Base-by-base conservation (phyloP, 1,139 yeast species). In the Geotrichum australiense region DNA sequence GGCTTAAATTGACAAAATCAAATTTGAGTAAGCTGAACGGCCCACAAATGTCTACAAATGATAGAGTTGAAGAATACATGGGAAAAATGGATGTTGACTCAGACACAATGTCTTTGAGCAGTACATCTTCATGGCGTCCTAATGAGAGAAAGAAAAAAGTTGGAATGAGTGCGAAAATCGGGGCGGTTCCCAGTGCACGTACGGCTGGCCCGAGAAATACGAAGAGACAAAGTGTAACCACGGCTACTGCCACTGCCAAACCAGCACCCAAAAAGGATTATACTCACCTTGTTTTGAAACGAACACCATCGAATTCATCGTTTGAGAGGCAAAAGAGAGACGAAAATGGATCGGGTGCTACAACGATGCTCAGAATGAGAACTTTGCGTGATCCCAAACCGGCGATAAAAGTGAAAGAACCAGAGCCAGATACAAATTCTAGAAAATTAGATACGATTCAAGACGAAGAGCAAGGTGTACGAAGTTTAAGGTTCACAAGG, bases 1-100 rank as follows among this genome's bases (percentile, higher is more conserved):
- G 39, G 20, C 19, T 46, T 40, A 6, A 50, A 49, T 27, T 54
- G 52, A 29, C 52, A 53, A 20, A 64, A 58, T 38, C 51, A 49
- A 1, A 51, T 54, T 5, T 54, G 59, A n/a, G n/a, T n/a, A n/a
- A n/a, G n/a, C n/a, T n/a, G n/a, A n/a, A n/a, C n/a, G n/a, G n/a
- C n/a, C n/a, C n/a, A n/a, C n/a, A n/a, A n/a, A n/a, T n/a, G n/a
- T n/a, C n/a, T n/a, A n/a, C n/a, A n/a, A n/a, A n/a, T n/a, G n/a
- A n/a, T n/a, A n/a, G n/a, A n/a, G n/a, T n/a, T n/a, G n/a, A n/a
- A n/a, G n/a, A n/a, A n/a, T n/a, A n/a, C n/a, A n/a, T n/a, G n/a
- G n/a, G n/a, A n/a, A n/a, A n/a, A n/a, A n/a, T n/a, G 4, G 5
- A 19, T 20, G 11, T 20, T 31, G 35, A 31, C 7, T 31, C 35